A percentile compares a stretch with the other conserved stretches of the same genome.
phyloP scores from a whole-genome alignment of 164 flowering plant genomes.

The Piper longum region DNA sequence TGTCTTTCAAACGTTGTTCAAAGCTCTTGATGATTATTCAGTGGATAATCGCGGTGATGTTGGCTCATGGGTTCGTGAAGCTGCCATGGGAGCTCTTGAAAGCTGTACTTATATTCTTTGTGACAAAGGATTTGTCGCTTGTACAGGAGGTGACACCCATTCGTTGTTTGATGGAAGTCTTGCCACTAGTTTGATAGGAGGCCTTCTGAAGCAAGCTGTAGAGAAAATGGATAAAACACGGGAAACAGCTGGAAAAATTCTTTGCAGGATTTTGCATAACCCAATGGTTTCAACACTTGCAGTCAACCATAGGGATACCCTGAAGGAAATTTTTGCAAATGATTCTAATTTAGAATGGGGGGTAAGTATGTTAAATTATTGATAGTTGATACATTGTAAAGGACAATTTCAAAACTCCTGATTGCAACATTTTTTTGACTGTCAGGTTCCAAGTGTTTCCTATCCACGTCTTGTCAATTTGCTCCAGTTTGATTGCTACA shows the following conservation, averaged over 20 bases:
- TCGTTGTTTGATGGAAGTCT: slow-evolving; percentile 46
- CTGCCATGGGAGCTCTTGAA: slow-evolving; percentile 83
- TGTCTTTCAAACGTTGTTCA: slow-evolving; percentile 58
- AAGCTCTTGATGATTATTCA: slow-evolving; percentile 89
- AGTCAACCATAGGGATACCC: slow-evolving; percentile 52
- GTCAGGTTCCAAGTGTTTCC: slow-evolving; percentile 74
- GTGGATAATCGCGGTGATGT: slow-evolving; percentile 97
- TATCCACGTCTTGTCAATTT: slow-evolving; percentile 73
- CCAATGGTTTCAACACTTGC: slow-evolving; percentile 34
- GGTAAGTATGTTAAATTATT: slow-evolving; percentile 28
- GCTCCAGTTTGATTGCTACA: slow-evolving; percentile 59
- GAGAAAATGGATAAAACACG: slow-evolving; percentile 94
- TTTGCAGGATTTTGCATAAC: slow-evolving; percentile 61
- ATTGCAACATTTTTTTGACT: neutral
- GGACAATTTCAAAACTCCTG: neutral
- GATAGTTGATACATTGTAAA: neutral
- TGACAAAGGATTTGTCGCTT: slow-evolving; percentile 13
- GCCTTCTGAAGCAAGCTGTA: slow-evolving; percentile 75
- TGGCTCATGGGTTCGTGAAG: slow-evolving; percentile 99
- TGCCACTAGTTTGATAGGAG: slow-evolving; percentile 54
- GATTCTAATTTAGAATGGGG: slow-evolving; percentile 51
- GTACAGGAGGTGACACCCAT: slow-evolving; percentile 5
- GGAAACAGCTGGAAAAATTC: slow-evolving; percentile 64
- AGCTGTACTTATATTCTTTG: slow-evolving; percentile 77
- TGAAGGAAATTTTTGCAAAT: slow-evolving; percentile 50